Percentiles rank a stretch among this genome's conserved stretches.
Evolutionary conservation across 129 eudicot species (phyloP).

Genomic region (Arctium lappa): DNA sequence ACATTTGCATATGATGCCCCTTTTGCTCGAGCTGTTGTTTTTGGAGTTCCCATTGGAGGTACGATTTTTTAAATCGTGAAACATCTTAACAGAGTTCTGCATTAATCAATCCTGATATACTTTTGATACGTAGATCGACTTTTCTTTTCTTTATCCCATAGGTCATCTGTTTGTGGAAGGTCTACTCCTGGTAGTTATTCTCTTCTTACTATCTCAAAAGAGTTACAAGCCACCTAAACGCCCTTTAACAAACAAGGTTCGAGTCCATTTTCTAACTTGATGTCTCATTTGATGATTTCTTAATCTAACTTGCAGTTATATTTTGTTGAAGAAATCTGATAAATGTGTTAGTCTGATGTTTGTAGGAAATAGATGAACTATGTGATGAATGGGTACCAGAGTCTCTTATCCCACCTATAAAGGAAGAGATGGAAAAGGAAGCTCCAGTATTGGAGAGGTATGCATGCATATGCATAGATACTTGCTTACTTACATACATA

Average conservation of each 20-base stretch:
- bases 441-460: constrained; percentile 82
- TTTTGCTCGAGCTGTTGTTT: constrained; percentile 76
- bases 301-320: background rate
- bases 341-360: constrained; percentile 10
- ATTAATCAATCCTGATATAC: background rate
- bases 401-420: constrained; percentile 74
- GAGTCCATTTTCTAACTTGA: background rate
- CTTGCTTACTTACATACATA: background rate
- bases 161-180: constrained; percentile 95
- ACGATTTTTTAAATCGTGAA: background rate
- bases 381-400: constrained; percentile 98
- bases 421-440: constrained; percentile 65
- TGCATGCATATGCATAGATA: background rate
- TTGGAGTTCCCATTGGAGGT: constrained; percentile 94
- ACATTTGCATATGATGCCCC: constrained; percentile 69
- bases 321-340: background rate
- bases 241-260: constrained; percentile 76
- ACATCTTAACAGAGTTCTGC: background rate
- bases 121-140: background rate
- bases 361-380: constrained; percentile 85
- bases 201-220: constrained; percentile 75
- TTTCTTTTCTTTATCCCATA: constrained; percentile 22
- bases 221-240: constrained; percentile 97
- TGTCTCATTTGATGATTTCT: background rate
- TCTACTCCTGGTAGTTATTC: constrained; percentile 76